Base-by-base conservation (phyloP, 2,329 filamentous ascomycete species). In the Pseudogymnoascus verrucosus region DNA sequence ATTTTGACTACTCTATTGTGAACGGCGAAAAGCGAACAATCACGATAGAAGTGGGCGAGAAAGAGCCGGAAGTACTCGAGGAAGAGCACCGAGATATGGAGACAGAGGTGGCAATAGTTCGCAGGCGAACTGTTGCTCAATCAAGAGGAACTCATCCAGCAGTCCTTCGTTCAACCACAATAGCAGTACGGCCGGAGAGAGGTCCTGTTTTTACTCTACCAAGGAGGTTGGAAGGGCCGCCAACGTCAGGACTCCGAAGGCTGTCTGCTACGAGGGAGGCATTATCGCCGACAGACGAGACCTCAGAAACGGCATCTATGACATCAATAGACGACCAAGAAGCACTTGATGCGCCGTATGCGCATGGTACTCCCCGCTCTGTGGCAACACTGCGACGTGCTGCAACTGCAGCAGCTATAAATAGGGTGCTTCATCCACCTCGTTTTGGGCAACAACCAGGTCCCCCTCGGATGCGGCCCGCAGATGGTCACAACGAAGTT, bases 31-130 rank as follows among this genome's bases (percentile, higher is more conserved):
- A 80, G 63, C 76, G 75, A 1, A 83, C 89, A 65, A 75, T 90
- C 44, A 86, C 81, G 1, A 88, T 95, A 62, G 90, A 93, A 71
- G 85, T 93, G 26, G 90, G 90, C 10, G 85, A 86, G 34, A 82
- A 82, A 23, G 80, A 87, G 59, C 85, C 89, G 0, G 89, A 91
- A 71, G 77, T 85, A 0, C 76, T 95, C 16, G 84, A 88, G 68
- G 90, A 93, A 71, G 88, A 90, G 69, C 82, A 84, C 67, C 84
- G 88, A 21, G 89, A 91, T 69, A 79, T 93, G 64, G 90, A 88
- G 64, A 85, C 87, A 1, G 90, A 93, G 73, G 89, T 95, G 19
- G 90, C 90, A 67, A 85, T 93, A 69, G 89, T 91, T 61, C 83
- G 90, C 68, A 82, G 89, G 67, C 82, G 90, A 67, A 93, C 90